These are phyloP conservation scores for Fusarium ramigenum DNA, from an alignment of 2,329 filamentous ascomycete species.

Conservation along the genomic window DNA sequence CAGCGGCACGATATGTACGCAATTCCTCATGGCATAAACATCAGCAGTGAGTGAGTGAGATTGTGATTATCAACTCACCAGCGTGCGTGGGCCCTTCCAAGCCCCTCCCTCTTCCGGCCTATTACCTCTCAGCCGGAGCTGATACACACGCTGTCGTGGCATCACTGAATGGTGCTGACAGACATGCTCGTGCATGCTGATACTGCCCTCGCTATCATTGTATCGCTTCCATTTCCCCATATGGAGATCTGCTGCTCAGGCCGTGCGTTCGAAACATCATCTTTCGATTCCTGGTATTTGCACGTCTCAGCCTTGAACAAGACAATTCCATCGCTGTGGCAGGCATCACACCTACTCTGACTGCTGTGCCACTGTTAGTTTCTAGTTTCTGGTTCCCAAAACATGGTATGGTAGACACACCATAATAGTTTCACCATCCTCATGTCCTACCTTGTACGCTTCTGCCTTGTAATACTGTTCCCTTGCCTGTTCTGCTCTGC, in stretches of 20 bases:
- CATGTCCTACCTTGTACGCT: not conserved
- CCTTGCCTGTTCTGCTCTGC: conserved; percentile 7
- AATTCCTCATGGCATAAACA: conserved; percentile 15
- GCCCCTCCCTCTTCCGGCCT: conserved; percentile 10
- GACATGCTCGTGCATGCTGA: conserved; percentile 23
- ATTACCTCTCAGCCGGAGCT: conserved; percentile 19
- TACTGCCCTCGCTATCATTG: conserved; percentile 9
- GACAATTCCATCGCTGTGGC: conserved; percentile 21
- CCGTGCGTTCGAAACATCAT: conserved; percentile 19
- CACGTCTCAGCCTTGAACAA: conserved; percentile 24
- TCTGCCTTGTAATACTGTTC: conserved; percentile 12
- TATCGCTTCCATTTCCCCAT: conserved; percentile 31
- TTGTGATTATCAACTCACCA: conserved; percentile 18
- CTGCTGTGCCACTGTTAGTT: conserved; percentile 26
- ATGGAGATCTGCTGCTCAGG: conserved; percentile 24
- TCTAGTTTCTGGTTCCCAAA: not conserved
- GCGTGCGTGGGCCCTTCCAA: conserved; percentile 9
- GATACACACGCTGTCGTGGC: conserved; percentile 18
- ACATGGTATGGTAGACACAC: conserved; percentile 2
- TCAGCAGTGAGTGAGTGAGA: conserved; percentile 32
- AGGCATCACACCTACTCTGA: conserved; percentile 25
- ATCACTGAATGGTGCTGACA: conserved; percentile 17
- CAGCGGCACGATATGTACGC: conserved; percentile 32
- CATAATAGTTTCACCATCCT: conserved; percentile 5
- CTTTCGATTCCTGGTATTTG: conserved; percentile 16